Evolutionary conservation across 345 rosid species (phyloP).

Genomic region (Eucalyptus lansdowneana): DNA sequence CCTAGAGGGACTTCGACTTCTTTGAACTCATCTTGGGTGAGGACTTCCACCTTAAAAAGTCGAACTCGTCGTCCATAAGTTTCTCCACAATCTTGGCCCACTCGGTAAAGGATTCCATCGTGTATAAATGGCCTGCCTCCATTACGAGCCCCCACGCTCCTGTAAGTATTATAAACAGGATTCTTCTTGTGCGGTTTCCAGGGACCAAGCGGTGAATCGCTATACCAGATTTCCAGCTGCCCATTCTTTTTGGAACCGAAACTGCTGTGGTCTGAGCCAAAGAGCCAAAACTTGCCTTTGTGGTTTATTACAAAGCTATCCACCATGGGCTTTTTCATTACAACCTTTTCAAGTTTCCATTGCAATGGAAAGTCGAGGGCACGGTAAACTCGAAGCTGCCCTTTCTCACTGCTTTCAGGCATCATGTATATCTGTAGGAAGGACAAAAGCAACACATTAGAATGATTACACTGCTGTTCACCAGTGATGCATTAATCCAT

Average conservation of each 20-base stretch:
- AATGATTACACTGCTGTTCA: not conserved
- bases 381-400: slow-evolving; percentile 73
- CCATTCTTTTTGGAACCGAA: slow-evolving; percentile 63
- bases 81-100: slow-evolving; percentile 92
- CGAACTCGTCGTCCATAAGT: slow-evolving; percentile 65
- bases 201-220: slow-evolving; percentile 81
- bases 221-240: slow-evolving; percentile 80
- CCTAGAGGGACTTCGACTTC: slow-evolving; percentile 66
- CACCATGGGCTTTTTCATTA: slow-evolving; percentile 64
- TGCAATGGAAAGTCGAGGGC: slow-evolving; percentile 66
- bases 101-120: slow-evolving; percentile 69
- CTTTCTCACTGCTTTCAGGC: slow-evolving; percentile 72
- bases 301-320: slow-evolving; percentile 52
- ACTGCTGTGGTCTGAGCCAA: slow-evolving; percentile 81
- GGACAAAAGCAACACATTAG: not conserved
- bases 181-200: slow-evolving; percentile 92
- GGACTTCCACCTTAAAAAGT: slow-evolving; percentile 49
- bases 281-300: slow-evolving; percentile 60
- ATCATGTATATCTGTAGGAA: slow-evolving; percentile 76
- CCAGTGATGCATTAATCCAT: not conserved
- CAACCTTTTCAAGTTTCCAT: slow-evolving; percentile 63
- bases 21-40: slow-evolving; percentile 50
- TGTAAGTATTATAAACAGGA: slow-evolving; percentile 58
- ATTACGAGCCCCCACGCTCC: slow-evolving; percentile 70
- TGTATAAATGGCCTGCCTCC: slow-evolving; percentile 79